Evolutionary conservation across 371 early-diverging fungal genomes (phyloP), one percentile per base, ranked within the genome.

Genomic region (Gilbertella persicaria): DNA sequence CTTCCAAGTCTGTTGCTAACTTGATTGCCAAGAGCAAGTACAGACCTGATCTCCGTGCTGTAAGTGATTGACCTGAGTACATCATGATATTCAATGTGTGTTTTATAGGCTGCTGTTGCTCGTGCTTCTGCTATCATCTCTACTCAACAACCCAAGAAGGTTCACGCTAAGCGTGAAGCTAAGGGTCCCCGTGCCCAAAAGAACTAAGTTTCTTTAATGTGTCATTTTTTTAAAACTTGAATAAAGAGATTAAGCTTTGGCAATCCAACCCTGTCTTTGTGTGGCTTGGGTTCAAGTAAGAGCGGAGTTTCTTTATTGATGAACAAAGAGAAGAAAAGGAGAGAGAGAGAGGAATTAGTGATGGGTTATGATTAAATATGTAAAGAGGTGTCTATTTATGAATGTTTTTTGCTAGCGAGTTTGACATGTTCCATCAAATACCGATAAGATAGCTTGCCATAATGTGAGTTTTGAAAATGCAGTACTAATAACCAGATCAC

Each of bases 31-130:
- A 73, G 56, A 58, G 40, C 59, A 67, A 70, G 48, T 90, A 91
- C 87, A 85, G 93, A 58, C 83, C 89, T 52, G 93, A 93, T 67
- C 84, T 93, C 65, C 82, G 81, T 71, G 67, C 85, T 71, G 87
- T 85, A 79, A 59, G 62, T 61, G 30, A 38, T 30, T 39, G 6
- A 12, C 0, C 2, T n/a, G 16, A 30, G 23, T 37, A 6, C 12
- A 25, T 25, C 16, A 7, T 13, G 12, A 30, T 20, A 45, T 26
- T 50, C 28, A 3, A 33, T 28, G 51, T 16, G 57, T 49, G 43
- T 30, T n/a, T 33, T 39, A 33, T 70, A 84, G 84, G 88, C 86
- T 61, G 91, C 94, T 61, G 82, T 90, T 67, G 91, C 90, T 65
- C 91, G 94, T 67, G 85, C 86, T 50, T 78, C 87, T 44, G 83